Evolutionary conservation across 441 rosid genomes (phyloP).

Genomic region (Manihot esculenta): DNA sequence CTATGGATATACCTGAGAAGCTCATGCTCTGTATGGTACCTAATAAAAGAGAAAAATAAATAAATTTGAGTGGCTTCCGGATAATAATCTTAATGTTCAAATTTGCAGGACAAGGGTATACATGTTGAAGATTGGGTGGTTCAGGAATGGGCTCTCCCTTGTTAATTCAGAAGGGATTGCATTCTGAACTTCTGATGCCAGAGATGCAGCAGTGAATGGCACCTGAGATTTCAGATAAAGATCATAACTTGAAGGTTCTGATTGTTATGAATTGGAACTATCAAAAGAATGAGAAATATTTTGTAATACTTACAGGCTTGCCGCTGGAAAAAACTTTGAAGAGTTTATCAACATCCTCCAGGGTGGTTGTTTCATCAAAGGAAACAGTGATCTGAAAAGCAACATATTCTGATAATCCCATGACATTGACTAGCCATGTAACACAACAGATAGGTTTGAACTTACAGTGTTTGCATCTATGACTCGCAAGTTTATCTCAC

Average conservation of each 20-base stretch:
- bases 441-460: conserved; percentile 19
- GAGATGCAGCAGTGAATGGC: conserved; percentile 77
- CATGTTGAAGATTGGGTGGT: conserved; percentile 82
- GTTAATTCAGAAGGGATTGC: conserved; percentile 64
- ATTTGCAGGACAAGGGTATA: conserved; percentile 31
- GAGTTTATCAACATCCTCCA: conserved; percentile 89
- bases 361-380: conserved; percentile 91
- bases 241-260: conserved; percentile 4
- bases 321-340: conserved; percentile 73
- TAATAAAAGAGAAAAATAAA: conserved; percentile 28
- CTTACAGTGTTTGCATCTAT: conserved; percentile 83
- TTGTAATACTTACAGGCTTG: conserved; percentile 47
- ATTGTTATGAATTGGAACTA: conserved; percentile 3
- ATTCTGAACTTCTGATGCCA: conserved; percentile 75
- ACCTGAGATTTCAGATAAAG: conserved; percentile 51
- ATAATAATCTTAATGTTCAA: conserved; percentile 19
- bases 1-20: conserved; percentile 77
- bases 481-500: conserved; percentile 72
- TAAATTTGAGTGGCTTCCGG: conserved; percentile 29
- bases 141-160: conserved; percentile 76
- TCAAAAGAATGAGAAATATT: conserved; percentile 7
- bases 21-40: conserved; percentile 96
- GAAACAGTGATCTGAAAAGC: conserved; percentile 72
- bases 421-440: conserved; percentile 6
- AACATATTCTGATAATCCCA: conserved; percentile 24